Evolutionary conservation across 495 filamentous ascomycete species (phyloP), one percentile per base, ranked within the genome.

Genomic region (Neurospora intermedia): DNA sequence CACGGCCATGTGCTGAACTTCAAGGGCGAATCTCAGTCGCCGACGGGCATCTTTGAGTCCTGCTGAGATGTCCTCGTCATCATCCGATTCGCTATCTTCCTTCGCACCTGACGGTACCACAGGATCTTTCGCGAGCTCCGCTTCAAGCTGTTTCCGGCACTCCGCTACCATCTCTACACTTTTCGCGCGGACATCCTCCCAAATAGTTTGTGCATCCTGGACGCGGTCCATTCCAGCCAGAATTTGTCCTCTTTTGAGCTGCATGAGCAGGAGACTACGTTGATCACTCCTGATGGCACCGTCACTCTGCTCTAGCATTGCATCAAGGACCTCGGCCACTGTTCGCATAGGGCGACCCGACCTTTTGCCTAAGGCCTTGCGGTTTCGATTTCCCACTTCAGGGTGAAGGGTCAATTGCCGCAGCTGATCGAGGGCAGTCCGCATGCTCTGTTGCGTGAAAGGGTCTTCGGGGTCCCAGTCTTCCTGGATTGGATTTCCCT

Each of bases 341-440:
- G 94, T 95, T n/a, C 90, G 84, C 69, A 96, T 81, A 9, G 91
- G 90, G 15, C 27, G 54, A 0, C 88, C 91, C 71, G 85, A 85
- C 40, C 83, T 87, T 27, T 84, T 81, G 5, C 92, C 92, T 7
- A 97, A 82, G 0, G 88, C 88, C 72, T 87, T 86, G 23, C 91
- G 87, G 78, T 92, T 93, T n/a, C 84, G 84, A 11, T 82, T 85
- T 9, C 90, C 91, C 43, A 94, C 87, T 72, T 94, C 83, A 3
- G 95, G 92, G 81, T 97, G 93, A n/a, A 98, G 86, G 73, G 93
- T 94, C 1, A 91, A 92, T 78, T 96, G 93, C 16, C 95, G 89
- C 42, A 99, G 86, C 11, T 79, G 77, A 69, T 86, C 83, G 15
- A 86, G 80, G 15, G 80, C 80, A n/a, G 76, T 74, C 13, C 81